A percentile compares a stretch with the other conserved stretches of the same genome.
Evolutionary conservation across 768 basidiomycete genomes (phyloP).

Genomic region (Trametes elegans): DNA sequence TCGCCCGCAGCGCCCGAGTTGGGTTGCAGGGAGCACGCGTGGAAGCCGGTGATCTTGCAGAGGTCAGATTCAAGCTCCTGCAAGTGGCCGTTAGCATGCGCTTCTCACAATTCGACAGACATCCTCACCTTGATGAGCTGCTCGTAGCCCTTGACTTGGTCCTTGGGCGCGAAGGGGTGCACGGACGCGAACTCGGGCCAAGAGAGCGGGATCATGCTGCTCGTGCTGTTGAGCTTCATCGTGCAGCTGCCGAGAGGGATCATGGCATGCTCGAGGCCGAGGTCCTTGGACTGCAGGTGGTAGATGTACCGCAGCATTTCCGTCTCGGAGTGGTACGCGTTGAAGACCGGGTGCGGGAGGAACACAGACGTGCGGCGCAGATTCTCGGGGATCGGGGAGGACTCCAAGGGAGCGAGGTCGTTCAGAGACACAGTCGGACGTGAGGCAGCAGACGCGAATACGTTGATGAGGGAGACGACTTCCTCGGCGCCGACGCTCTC

Average conservation of each 20-base stretch:
- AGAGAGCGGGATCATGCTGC: constrained; percentile 95
- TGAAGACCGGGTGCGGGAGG: constrained; percentile 89
- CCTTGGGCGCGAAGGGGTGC: constrained; percentile 89
- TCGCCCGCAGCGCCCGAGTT: constrained; percentile 99
- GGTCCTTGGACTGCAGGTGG: constrained; percentile 91
- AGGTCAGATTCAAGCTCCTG: constrained; percentile 91
- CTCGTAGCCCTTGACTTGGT: constrained; percentile 88
- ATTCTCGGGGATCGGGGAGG: constrained; percentile 47
- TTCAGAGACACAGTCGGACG: constrained; percentile 43
- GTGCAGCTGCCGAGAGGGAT: constrained; percentile 95
- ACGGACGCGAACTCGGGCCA: constrained; percentile 90
- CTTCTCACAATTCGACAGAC: background rate
- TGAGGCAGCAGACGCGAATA: constrained; percentile 71
- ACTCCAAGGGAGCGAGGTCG: constrained; percentile 44
- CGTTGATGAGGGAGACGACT: constrained; percentile 72
- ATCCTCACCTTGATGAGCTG: constrained; percentile 67
- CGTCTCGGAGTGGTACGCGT: constrained; percentile 96
- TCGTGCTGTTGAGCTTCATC: constrained; percentile 98
- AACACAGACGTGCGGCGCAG: constrained; percentile 65
- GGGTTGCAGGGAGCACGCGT: constrained; percentile 94
- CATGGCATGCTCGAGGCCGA: constrained; percentile 94
- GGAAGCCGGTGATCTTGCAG: constrained; percentile 94
- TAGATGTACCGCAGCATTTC: constrained; percentile 98
- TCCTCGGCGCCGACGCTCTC: constrained; percentile 82
- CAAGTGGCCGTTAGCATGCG: background rate